Conservation (phyloP, 1,284 basidiomycete species). For the Trichosporon coremiiforme region DNA sequence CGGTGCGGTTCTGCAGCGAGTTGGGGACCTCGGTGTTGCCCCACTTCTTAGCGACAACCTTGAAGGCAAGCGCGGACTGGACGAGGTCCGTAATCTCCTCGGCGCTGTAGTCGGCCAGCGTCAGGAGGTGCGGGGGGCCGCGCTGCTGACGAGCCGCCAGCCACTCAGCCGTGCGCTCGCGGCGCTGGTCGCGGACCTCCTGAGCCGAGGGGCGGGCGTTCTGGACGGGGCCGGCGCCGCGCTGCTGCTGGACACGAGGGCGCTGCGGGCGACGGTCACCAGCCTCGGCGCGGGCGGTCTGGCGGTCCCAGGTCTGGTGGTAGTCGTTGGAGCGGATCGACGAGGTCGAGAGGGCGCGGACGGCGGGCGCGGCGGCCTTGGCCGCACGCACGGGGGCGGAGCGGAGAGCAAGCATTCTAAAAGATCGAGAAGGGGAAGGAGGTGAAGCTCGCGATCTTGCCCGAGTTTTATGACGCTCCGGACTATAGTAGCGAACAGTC, state of each 20-base stretch:
- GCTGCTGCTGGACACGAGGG: background rate
- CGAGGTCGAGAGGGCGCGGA: constrained; percentile 14
- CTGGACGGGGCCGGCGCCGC: background rate
- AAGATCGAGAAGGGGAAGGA: too few species aligned
- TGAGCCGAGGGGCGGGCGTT: too few species aligned
- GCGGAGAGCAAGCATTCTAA: constrained; percentile 16
- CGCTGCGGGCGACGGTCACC: constrained; percentile 5
- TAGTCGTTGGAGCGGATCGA: background rate
- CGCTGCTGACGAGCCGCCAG: background rate
- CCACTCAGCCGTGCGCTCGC: background rate
- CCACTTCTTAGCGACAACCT: constrained; percentile 41
- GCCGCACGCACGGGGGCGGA: background rate
- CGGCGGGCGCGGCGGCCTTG: background rate
- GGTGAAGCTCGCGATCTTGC: background rate
- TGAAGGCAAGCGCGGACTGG: constrained; percentile 44
- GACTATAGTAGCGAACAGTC: background rate
- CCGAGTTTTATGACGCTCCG: constrained; percentile 4
- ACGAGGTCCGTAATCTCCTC: constrained; percentile 47
- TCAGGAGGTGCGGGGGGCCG: constrained; percentile 46
- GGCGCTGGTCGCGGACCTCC: background rate
- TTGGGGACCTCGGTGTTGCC: constrained; percentile 43
- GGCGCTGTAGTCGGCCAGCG: constrained; percentile 51
- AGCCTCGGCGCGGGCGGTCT: constrained; percentile 10
- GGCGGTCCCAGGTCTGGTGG: constrained; percentile 1
- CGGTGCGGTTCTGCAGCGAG: constrained; percentile 73